Evolutionary conservation across 106 monocot species (phyloP), one percentile per base, ranked within the genome.

Genomic region (Agapanthus africanus): DNA sequence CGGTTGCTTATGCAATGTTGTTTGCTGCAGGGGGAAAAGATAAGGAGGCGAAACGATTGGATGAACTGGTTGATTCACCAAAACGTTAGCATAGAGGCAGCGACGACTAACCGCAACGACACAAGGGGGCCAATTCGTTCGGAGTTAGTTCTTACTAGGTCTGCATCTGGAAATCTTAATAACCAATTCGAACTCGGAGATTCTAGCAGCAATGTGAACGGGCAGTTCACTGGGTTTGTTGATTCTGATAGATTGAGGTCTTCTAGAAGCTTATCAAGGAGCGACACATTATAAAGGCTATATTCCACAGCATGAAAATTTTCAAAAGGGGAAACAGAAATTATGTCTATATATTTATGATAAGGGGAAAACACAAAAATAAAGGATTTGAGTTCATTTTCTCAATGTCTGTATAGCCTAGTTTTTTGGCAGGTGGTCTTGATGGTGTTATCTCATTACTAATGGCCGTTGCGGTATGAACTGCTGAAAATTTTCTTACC

Each of bases 1-100:
- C n/a, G n/a, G n/a, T n/a, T n/a, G n/a, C n/a, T n/a, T n/a, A n/a
- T n/a, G n/a, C n/a, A n/a, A n/a, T n/a, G n/a, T n/a, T n/a, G n/a
- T n/a, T n/a, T n/a, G n/a, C n/a, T 74, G 56, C 66, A 88, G 88
- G 88, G 70, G 54, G 83, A 84, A 38, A 84, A 72, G 70, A 77
- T 88, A 49, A 74, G 88, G 76, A 84, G 54, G 37, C 81, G 78
- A 0, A 74, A 79, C 68, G 79, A 81, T 64, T 88, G 88, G 88
- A 73, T 46, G 70, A 66, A 74, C 19, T 88, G 88, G 88, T 6
- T 81, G 23, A 56, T 84, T 26, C 74, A 70, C 23, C 77, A 75
- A 36, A 61, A 54, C 57, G 19, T 77, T 40, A 74, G 68, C 37
- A 38, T 87, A 23, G 77, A 77, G 46, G 66, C 41, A 26, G 75